Evolutionary conservation across 2,329 filamentous ascomycete species (phyloP).

Genomic region (Fusarium sp.): DNA sequence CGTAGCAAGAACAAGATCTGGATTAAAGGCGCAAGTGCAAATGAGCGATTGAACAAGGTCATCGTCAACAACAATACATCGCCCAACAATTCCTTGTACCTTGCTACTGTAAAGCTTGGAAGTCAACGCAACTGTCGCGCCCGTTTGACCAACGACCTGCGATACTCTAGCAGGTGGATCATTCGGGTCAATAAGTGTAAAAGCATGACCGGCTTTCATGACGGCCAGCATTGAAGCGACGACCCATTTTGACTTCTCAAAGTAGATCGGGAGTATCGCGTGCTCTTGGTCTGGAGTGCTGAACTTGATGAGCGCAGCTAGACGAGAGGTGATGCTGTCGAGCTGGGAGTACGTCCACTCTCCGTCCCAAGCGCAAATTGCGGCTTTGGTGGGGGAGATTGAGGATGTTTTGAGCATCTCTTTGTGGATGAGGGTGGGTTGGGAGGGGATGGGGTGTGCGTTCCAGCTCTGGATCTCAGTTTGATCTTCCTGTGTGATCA

Average conservation of each 20-base stretch:
- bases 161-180: not conserved
- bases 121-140: not conserved
- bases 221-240: constrained; percentile 6
- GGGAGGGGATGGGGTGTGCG: not conserved
- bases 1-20: accelerated
- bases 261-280: not conserved
- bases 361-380: not conserved
- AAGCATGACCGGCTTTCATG: constrained; percentile 3
- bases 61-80: not conserved
- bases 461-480: constrained; percentile 17
- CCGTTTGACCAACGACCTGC: not conserved
- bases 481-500: not conserved
- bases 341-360: not conserved
- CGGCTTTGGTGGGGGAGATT: not conserved
- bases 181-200: not conserved
- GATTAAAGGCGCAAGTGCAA: not conserved
- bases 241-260: constrained; percentile 26
- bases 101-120: not conserved
- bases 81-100: not conserved
- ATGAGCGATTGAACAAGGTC: not conserved
- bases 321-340: not conserved
- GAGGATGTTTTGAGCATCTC: not conserved
- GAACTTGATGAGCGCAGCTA: not conserved
- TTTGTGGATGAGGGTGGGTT: not conserved
- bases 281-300: not conserved